phyloP scores from a whole-genome alignment of 78 protist genomes.

The Dictyostelium citrinum region DNA sequence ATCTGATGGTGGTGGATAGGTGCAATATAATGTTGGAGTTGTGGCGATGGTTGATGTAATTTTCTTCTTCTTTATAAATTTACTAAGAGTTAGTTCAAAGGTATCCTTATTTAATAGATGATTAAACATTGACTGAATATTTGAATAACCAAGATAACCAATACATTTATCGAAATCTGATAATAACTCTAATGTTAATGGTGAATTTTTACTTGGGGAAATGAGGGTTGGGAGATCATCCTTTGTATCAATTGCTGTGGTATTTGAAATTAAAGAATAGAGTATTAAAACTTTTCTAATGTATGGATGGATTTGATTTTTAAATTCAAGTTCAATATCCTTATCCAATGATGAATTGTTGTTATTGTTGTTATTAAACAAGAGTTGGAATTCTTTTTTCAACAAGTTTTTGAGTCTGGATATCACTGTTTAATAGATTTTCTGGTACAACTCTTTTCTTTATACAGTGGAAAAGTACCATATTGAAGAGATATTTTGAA shows the following conservation, averaged over 20 bases:
- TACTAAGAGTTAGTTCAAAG: neutral
- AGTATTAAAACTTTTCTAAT: slow-evolving; percentile 29
- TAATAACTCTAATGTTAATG: neutral
- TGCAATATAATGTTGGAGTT: neutral
- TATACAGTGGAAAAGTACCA: neutral
- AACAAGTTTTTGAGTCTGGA: neutral
- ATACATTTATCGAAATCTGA: neutral
- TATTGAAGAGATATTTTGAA: slow-evolving; percentile 2
- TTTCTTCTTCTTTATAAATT: neutral
- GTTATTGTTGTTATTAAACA: neutral
- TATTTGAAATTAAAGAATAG: neutral
- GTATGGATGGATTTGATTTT: slow-evolving; percentile 37
- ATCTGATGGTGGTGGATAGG: slow-evolving; percentile 55
- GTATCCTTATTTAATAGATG: neutral
- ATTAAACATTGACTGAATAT: neutral
- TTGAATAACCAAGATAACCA: neutral
- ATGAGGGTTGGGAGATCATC: neutral
- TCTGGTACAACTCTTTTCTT: neutral
- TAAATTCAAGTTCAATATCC: neutral
- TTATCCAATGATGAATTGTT: neutral
- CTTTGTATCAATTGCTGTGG: neutral
- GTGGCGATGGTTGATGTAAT: neutral
- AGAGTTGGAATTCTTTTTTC: neutral
- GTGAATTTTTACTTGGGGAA: neutral
- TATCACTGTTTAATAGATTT: neutral